phyloP scores from a whole-genome alignment of 1,284 basidiomycete species.

The Ustilago hordei region DNA sequence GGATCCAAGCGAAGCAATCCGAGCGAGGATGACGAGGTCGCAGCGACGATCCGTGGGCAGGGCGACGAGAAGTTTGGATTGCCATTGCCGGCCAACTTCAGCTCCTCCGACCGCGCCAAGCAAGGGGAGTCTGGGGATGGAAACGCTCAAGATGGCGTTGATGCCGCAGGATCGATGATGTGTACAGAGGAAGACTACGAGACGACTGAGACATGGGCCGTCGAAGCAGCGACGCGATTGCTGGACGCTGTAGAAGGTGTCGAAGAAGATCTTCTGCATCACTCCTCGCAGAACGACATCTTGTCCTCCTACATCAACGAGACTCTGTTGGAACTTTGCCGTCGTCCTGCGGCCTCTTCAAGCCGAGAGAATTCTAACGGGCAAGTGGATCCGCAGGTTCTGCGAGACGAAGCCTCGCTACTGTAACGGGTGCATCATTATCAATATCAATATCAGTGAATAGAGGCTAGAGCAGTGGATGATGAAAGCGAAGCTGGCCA shows the following conservation, averaged over 20 bases:
- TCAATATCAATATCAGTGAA: too few relatives aligned
- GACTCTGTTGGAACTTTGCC: conserved; percentile 56
- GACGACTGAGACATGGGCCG: conserved; percentile 43
- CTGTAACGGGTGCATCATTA: neutral
- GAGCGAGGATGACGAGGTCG: conserved; percentile 26
- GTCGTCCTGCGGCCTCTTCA: conserved; percentile 14
- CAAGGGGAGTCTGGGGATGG: conserved; percentile 4
- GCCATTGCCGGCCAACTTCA: conserved; percentile 54
- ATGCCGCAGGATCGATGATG: neutral
- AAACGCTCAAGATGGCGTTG: conserved; percentile 4
- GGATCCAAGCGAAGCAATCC: conserved; percentile 34
- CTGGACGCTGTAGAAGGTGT: conserved; percentile 58
- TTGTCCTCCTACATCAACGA: conserved; percentile 63
- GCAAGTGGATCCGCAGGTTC: conserved; percentile 20
- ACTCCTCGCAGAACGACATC: conserved; percentile 63
- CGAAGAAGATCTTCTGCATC: conserved; percentile 57
- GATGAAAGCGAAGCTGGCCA: neutral
- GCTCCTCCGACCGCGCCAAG: conserved; percentile 31
- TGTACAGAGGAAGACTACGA: conserved; percentile 26
- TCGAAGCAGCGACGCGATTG: conserved; percentile 51
- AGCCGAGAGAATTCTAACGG: neutral
- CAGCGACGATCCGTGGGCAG: conserved; percentile 36
- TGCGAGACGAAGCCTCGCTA: conserved; percentile 1
- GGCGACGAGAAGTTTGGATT: conserved; percentile 63
- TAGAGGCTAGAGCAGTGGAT: neutral